A percentile compares a stretch with the other conserved stretches of the same genome.
phyloP scores from a whole-genome alignment of 371 early-diverging fungal genomes.

The Mortierella sp. region DNA sequence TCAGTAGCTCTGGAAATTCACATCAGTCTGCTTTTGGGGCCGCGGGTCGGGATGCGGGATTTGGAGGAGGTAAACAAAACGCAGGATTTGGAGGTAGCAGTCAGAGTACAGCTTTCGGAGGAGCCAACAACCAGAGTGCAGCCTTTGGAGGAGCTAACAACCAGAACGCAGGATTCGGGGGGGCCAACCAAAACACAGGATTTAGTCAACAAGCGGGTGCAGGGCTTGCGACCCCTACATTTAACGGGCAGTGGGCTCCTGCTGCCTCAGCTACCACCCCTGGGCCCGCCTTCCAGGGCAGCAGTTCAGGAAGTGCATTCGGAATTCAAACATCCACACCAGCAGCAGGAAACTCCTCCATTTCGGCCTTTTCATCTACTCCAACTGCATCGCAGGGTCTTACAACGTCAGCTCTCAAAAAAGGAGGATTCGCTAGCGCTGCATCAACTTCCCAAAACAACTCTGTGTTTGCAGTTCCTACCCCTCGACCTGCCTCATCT shows the following conservation, averaged over 20 bases:
- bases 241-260: neutral
- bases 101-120: neutral
- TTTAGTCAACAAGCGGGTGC: neutral
- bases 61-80: neutral
- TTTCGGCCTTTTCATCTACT: neutral
- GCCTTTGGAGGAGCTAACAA: neutral
- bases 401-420: neutral
- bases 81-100: neutral
- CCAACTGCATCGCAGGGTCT: neutral
- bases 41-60: neutral
- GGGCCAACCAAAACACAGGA: neutral
- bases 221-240: neutral
- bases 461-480: slow-evolving; percentile 26
- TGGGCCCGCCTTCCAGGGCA: neutral
- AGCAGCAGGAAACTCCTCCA: neutral
- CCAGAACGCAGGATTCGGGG: neutral
- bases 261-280: neutral
- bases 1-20: neutral
- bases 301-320: neutral
- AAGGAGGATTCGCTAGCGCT: neutral
- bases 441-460: neutral
- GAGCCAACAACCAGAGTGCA: neutral
- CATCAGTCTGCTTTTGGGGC: neutral
- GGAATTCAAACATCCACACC: neutral
- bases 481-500: neutral